Conservation (phyloP, 2,329 filamentous ascomycete genomes). For the Didymella pinodella region DNA sequence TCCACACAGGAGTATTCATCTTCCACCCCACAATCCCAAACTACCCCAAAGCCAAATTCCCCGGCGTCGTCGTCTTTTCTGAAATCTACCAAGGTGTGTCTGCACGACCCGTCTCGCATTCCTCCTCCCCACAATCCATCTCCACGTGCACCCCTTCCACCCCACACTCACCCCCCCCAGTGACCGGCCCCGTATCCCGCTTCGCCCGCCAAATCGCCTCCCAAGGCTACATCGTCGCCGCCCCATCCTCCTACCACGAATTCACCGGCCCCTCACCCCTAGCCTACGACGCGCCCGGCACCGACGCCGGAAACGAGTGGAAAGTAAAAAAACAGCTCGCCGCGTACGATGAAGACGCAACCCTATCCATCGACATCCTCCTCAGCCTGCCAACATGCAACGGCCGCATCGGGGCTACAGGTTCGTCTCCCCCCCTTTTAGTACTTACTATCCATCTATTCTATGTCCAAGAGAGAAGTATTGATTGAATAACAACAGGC, state of each 20-base stretch:
- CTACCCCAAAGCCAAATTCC: constrained; percentile 89
- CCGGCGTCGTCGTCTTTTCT: constrained; percentile 86
- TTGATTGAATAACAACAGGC: constrained; percentile 18
- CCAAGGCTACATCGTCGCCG: constrained; percentile 91
- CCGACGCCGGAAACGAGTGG: constrained; percentile 84
- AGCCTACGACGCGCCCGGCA: constrained; percentile 86
- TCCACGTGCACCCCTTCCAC: background rate
- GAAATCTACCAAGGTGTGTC: constrained; percentile 90
- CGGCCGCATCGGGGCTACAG: constrained; percentile 66
- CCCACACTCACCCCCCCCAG: constrained; percentile 47
- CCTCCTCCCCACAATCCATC: too few relatives aligned
- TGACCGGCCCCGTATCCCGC: constrained; percentile 87
- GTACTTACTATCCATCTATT: too few relatives aligned
- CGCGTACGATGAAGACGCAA: constrained; percentile 76
- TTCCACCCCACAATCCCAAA: constrained; percentile 86
- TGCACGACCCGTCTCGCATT: background rate
- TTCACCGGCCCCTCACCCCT: constrained; percentile 86
- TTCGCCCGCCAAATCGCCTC: constrained; percentile 92
- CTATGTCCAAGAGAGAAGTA: too few relatives aligned
- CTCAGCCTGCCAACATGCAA: constrained; percentile 64
- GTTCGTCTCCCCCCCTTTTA: constrained; percentile 19
- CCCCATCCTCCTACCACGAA: constrained; percentile 91
- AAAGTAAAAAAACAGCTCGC: constrained; percentile 83
- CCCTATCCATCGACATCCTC: constrained; percentile 53
- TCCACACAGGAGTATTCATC: constrained; percentile 76